Evolutionary conservation across 768 basidiomycete species (phyloP), one percentile per base, ranked within the genome.

Genomic region (Collybiopsis confluens): DNA sequence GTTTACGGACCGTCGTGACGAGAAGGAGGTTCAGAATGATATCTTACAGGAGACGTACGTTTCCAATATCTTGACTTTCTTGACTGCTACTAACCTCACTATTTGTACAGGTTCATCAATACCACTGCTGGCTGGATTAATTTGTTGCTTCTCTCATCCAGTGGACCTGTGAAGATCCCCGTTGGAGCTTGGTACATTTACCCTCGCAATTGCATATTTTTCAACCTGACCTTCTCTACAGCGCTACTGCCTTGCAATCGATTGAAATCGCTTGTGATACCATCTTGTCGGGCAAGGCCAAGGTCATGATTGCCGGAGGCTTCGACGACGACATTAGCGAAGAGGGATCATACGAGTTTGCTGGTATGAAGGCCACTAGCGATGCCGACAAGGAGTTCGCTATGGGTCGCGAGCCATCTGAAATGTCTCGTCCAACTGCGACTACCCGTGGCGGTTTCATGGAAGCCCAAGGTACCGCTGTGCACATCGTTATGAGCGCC

Each of bases 351-450:
- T 98, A 86, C 69, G 97, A 99, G 70, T 99, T 99, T 70, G 97
- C 94, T 46, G 98, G 98, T 77, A 99, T 99, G 97, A 97, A 98
- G 72, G 97, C 97, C 1, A 99, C 97, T 4, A 92, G 90, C 72
- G 98, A 96, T 64, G 88, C 95, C 1, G 92, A 94, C 70, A 92
- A 92, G 27, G 97, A 99, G 69, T 91, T 98, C 64, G 96, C 95
- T 3, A 97, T 97, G 90, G 97, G 97, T 57, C 94, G 97, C 61
- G 97, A 99, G 70, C 95, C 97, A 5, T 93, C 91, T 36, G 97
- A 99, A 70, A 95, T 98, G 90, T 99, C 97, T 43, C 88, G 97
- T 54, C 97, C 97, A 16, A 89, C 95, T 8, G 98, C 96, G 1
- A 90, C 88, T 9, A 98, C 96, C 59, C 92, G 97, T 66, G 81